Base-by-base conservation (phyloP, 2,329 filamentous ascomycete genomes). In the Diaporthe caulivora region DNA sequence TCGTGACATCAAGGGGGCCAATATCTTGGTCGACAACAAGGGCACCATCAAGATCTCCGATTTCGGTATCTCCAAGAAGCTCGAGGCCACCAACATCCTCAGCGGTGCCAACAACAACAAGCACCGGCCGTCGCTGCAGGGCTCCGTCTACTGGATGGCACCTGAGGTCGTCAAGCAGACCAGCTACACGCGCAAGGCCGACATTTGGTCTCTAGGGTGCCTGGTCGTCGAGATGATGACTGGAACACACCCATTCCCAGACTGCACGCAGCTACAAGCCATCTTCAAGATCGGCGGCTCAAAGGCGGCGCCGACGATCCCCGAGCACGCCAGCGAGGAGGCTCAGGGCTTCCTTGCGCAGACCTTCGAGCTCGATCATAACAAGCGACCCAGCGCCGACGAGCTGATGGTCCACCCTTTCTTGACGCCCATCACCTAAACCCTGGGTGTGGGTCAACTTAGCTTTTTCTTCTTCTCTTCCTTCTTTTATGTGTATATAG, bases 141-240 rank as follows among this genome's bases (percentile, higher is more conserved):
- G 97, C 18, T 98, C 95, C 34, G 97, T 99, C 69, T 99, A 98
- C 86, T 99, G 97, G 97, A 99, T 99, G 97, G 97, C 97, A 0
- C 97, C 97, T 11, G 97, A 99, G 85, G 97, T 99, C 26, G 97
- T 99, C 76, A 97, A 97, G 80, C 97, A 98, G 84, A 98, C 96
- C 3, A 95, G 95, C 8, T 98, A 99, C 85, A 98, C 96, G 7
- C 95, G 96, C 84, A 98, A 98, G 86, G 97, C 97, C 18, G 97
- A 99, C 80, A 99, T 99, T 78, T 99, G 97, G 97, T 98, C 95
- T 58, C 90, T 99, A 31, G 97, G 97, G 44, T 99, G 97, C 82
- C 87, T 99, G 68, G 95, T 99, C 18, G 96, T 99, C 31, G 97
- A 99, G 86, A 99, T 99, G 97, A 98, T 98, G 88, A 98, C 97